phyloP scores from a whole-genome alignment of 208 protist genomes.

The Crithidia sp. region DNA sequence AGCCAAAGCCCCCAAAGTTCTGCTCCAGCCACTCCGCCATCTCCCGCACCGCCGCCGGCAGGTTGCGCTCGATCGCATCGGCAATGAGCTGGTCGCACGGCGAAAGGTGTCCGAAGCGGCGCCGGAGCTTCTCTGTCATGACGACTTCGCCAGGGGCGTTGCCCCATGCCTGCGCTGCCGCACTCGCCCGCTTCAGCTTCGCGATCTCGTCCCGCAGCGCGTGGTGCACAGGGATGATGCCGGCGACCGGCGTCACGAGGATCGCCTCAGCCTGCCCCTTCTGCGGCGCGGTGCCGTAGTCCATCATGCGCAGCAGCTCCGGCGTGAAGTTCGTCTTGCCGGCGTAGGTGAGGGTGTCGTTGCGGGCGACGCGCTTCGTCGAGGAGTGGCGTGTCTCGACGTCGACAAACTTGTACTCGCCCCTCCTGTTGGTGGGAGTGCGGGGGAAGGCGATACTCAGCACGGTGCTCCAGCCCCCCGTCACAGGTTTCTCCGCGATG shows the following conservation, averaged over 20 bases:
- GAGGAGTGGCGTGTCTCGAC: background rate
- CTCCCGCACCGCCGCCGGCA: background rate
- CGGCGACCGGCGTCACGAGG: background rate
- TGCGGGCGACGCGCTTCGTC: slow-evolving; percentile 18
- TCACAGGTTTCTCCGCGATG: background rate
- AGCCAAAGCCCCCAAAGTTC: background rate
- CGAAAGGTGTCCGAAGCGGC: background rate
- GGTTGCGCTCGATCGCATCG: background rate
- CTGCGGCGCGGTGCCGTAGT: slow-evolving; percentile 13
- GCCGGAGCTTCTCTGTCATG: too few relatives aligned
- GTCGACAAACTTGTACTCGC: background rate
- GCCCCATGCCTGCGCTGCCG: background rate
- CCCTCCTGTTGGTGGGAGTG: background rate
- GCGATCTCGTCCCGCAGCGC: background rate
- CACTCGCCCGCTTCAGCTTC: background rate
- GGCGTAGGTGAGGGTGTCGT: background rate
- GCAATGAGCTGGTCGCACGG: background rate
- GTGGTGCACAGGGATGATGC: background rate
- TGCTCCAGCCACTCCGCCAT: slow-evolving; percentile 2
- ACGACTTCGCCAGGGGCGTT: background rate
- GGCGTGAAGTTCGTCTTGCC: slow-evolving; percentile 24
- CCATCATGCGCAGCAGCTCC: slow-evolving; percentile 25
- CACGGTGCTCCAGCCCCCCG: slow-evolving; percentile 10
- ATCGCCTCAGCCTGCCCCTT: slow-evolving; percentile 17
- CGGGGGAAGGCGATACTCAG: background rate